Evolutionary conservation across 139 green algal genomes (phyloP).

Genomic region (Closterium sp.): DNA sequence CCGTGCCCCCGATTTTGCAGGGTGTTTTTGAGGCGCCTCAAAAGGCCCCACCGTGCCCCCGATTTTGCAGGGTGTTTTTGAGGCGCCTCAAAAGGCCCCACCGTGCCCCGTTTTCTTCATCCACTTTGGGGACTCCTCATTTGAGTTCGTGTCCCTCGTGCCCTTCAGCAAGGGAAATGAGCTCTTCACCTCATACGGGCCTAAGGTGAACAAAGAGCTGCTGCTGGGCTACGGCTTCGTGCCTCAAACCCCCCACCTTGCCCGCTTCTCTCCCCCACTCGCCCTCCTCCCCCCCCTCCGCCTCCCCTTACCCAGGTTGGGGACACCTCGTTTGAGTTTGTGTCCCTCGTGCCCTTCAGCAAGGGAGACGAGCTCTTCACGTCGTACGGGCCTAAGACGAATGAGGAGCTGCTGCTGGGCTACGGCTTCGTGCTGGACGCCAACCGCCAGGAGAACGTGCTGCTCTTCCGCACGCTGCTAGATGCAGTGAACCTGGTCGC

Average conservation of each 20-base stretch:
- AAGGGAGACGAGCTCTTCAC: conserved; percentile 62
- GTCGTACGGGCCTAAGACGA: conserved; percentile 70
- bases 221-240: conserved; percentile 78
- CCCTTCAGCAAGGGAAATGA: conserved; percentile 44
- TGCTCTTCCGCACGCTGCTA: conserved; percentile 39
- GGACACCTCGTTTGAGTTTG: no score
- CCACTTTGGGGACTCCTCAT: neutral
- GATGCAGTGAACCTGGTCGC: conserved; percentile 13
- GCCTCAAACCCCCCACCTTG: no score
- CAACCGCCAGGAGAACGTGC: conserved; percentile 65
- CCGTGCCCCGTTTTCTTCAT: neutral
- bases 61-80: no score
- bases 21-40: no score
- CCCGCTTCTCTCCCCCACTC: no score
- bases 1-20: no score
- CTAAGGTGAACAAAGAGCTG: conserved; percentile 69
- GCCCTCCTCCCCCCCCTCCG: no score
- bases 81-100: no score
- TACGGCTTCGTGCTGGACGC: conserved; percentile 66
- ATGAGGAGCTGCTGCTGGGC: conserved; percentile 73
- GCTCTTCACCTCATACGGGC: conserved; percentile 71
- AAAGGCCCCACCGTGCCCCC: no score
- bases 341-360: no score
- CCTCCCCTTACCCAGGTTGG: no score
- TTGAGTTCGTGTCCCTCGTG: neutral